Conservation (phyloP, 192 early-diverging fungal species). For the Powellomyces hirtus region DNA sequence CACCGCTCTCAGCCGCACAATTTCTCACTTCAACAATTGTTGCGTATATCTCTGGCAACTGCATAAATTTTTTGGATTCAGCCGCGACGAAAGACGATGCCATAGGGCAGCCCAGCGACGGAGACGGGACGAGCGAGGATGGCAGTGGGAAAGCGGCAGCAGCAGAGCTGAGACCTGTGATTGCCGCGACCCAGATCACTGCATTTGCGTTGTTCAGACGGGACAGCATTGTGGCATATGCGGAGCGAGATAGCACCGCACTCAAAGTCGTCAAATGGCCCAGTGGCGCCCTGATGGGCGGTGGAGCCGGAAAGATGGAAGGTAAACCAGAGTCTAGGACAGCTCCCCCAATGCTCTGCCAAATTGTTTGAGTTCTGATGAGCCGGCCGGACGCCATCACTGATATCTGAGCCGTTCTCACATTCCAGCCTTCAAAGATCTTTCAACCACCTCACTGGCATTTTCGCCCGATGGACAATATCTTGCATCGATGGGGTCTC, state of each 20-base stretch:
- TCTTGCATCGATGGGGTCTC: slow-evolving; percentile 44
- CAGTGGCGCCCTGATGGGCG: slow-evolving; percentile 11
- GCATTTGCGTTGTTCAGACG: slow-evolving; percentile 38
- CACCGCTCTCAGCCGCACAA: slow-evolving; percentile 14
- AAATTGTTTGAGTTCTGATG: not conserved
- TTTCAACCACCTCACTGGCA: slow-evolving; percentile 28
- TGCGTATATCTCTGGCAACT: slow-evolving; percentile 48
- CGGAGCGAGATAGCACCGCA: slow-evolving; percentile 33
- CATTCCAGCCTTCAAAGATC: slow-evolving; percentile 16
- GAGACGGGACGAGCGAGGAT: not conserved
- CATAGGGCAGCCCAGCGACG: not conserved
- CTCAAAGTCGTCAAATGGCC: slow-evolving; percentile 52
- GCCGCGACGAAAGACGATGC: not conserved
- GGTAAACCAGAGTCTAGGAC: not conserved
- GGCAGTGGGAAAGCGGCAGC: not conserved
- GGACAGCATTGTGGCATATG: slow-evolving; percentile 47
- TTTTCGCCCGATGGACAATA: slow-evolving; percentile 53
- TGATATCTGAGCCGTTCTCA: no score
- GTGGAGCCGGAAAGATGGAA: slow-evolving; percentile 6
- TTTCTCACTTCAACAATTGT: slow-evolving; percentile 35
- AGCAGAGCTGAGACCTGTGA: slow-evolving; percentile 16
- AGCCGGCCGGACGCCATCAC: no score
- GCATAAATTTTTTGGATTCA: slow-evolving; percentile 43
- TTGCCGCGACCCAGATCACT: slow-evolving; percentile 41
- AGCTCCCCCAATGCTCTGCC: not conserved